Percentiles rank a stretch among this genome's conserved stretches.
Evolutionary conservation across 164 flowering plant species (phyloP).

Genomic region (Nymphaea colorata): DNA sequence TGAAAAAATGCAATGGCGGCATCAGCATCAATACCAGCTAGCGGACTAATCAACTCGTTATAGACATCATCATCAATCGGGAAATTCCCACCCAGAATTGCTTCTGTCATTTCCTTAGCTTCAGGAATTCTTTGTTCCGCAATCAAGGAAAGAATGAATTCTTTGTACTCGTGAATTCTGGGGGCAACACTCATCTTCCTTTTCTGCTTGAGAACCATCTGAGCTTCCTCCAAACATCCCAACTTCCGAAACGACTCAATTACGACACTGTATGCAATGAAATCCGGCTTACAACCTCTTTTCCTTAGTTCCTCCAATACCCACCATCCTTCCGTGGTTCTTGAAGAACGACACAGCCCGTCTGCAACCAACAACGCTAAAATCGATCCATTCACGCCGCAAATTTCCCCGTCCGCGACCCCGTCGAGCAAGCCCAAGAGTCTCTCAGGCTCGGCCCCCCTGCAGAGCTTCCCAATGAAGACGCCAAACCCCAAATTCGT

Average conservation of each 20-base stretch:
- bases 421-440: constrained; percentile 39
- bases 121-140: constrained; percentile 39
- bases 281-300: constrained; percentile 82
- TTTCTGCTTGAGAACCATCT: constrained; percentile 62
- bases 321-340: constrained; percentile 38
- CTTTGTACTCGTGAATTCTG: constrained; percentile 53
- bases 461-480: constrained; percentile 46
- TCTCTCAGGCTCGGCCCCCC: constrained; percentile 19
- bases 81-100: constrained; percentile 59
- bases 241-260: constrained; percentile 42
- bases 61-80: constrained; percentile 67
- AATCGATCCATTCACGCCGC: constrained; percentile 52
- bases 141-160: constrained; percentile 49
- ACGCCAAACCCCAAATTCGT: constrained; percentile 75
- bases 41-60: constrained; percentile 62
- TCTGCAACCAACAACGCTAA: constrained; percentile 62
- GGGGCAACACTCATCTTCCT: constrained; percentile 91
- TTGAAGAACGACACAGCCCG: constrained; percentile 48
- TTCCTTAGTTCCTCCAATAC: constrained; percentile 58
- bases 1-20: constrained; percentile 41
- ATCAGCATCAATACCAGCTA: constrained; percentile 40
- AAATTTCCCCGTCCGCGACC: constrained; percentile 17
- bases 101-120: constrained; percentile 69
- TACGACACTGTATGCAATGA: constrained; percentile 74
- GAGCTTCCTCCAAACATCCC: constrained; percentile 36